Evolutionary conservation across 2,329 filamentous ascomycete species (phyloP).

Genomic region (Verticillium zaregamsianum): DNA sequence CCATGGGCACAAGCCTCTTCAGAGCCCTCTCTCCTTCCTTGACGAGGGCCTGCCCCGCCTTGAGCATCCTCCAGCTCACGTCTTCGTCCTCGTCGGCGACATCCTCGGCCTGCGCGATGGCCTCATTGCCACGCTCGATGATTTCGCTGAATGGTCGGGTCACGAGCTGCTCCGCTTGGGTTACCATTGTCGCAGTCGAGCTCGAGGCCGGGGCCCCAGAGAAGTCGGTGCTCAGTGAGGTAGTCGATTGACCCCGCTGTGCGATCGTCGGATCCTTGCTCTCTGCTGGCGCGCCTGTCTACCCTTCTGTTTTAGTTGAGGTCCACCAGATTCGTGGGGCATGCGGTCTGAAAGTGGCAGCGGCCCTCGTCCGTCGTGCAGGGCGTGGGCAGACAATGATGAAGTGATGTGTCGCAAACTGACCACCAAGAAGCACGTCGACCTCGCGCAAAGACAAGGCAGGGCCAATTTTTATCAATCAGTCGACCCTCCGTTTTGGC

Average conservation of each 20-base stretch:
- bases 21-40: slow-evolving; percentile 32
- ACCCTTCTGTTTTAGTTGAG: not conserved
- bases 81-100: slow-evolving; percentile 16
- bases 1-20: slow-evolving; percentile 31
- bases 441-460: not conserved
- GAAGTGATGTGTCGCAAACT: not conserved
- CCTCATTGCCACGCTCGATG: slow-evolving; percentile 29
- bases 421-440: not conserved
- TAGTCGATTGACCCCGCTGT: not conserved
- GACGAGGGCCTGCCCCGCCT: slow-evolving; percentile 25
- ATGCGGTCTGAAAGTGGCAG: not conserved
- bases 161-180: not conserved
- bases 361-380: not conserved
- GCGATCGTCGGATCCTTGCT: not conserved
- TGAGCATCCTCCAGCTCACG: slow-evolving; percentile 22
- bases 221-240: not conserved
- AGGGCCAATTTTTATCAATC: not conserved
- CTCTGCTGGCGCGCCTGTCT: not conserved
- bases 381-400: not conserved
- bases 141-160: slow-evolving; percentile 30
- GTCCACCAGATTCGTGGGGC: not conserved
- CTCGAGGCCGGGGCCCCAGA: not conserved
- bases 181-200: not conserved
- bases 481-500: not conserved
- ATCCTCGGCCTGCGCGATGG: slow-evolving; percentile 26